These are phyloP conservation scores for Sporobolomyces phaffii DNA, from an alignment of 768 basidiomycete genomes.

Conservation along the genomic window DNA sequence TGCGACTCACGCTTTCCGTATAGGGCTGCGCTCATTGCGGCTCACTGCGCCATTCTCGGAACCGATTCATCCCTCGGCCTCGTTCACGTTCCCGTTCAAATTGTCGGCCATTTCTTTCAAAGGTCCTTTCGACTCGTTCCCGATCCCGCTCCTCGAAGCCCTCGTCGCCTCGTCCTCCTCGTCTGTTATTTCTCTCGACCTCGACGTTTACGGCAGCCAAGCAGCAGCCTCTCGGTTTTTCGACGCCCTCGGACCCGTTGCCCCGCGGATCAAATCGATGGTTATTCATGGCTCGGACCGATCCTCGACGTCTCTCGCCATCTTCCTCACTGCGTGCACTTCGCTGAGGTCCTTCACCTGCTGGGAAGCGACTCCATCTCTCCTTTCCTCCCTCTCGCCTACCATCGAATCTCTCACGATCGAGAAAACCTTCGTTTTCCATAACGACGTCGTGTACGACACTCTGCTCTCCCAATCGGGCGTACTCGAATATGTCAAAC, in stretches of 20 bases:
- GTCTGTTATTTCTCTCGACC: conserved; percentile 13
- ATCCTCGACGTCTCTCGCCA: background rate
- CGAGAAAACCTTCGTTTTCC: conserved; percentile 11
- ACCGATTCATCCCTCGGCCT: background rate
- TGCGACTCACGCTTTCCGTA: background rate
- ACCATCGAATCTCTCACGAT: background rate
- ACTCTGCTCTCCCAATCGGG: background rate
- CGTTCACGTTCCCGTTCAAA: background rate
- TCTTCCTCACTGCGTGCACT: conserved; percentile 15
- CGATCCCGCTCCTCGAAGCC: background rate
- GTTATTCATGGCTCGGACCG: conserved; percentile 22
- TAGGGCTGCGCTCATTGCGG: background rate
- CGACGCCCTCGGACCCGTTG: background rate
- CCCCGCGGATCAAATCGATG: background rate
- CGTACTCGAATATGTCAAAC: background rate
- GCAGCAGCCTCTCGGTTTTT: background rate
- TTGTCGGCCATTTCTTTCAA: conserved; percentile 4
- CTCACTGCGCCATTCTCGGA: conserved; percentile 12
- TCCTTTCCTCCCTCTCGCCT: background rate
- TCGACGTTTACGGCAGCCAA: conserved; percentile 17
- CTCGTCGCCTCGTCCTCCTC: background rate
- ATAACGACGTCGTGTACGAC: conserved; percentile 5
- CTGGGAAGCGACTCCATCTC: conserved; percentile 2
- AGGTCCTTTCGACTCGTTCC: conserved; percentile 6
- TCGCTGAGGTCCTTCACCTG: conserved; percentile 1